Conservation (phyloP, 2,329 filamentous ascomycete genomes). For the Xylariales sp. region DNA sequence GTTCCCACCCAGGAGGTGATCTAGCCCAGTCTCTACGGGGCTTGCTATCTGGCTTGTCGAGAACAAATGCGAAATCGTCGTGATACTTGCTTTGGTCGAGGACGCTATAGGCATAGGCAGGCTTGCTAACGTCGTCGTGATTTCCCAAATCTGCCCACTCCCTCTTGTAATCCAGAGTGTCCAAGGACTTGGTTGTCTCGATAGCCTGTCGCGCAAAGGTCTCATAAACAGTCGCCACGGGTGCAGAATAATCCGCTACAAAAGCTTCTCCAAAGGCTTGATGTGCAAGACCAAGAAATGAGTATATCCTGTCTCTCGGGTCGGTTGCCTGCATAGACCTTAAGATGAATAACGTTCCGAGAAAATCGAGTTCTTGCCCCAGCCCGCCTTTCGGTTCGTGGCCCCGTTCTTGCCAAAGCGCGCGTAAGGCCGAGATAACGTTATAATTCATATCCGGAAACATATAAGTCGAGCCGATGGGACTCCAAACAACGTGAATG, state of each 20-base stretch:
- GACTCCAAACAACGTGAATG: background rate
- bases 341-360: slow-evolving; percentile 6
- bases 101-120: slow-evolving; percentile 11
- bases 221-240: background rate
- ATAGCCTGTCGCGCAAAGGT: background rate
- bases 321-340: slow-evolving; percentile 12
- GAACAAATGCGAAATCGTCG: slow-evolving; percentile 10
- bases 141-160: background rate
- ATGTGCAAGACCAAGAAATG: slow-evolving; percentile 13
- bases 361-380: no score
- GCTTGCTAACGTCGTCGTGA: slow-evolving; percentile 3
- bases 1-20: slow-evolving; percentile 9
- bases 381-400: background rate
- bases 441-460: background rate
- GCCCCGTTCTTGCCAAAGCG: background rate
- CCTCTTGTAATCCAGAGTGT: background rate
- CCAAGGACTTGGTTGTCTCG: background rate
- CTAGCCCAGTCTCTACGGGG: slow-evolving; percentile 10
- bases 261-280: background rate
- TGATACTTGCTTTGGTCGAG: slow-evolving; percentile 13
- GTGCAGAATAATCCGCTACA: background rate
- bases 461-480: background rate
- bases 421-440: background rate
- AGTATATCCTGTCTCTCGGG: slow-evolving; percentile 15
- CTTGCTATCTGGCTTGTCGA: slow-evolving; percentile 3